Percentiles rank a stretch among this genome's conserved stretches.
Evolutionary conservation across 208 protist genomes (phyloP).

Genomic region (Zelonia costaricensis): DNA sequence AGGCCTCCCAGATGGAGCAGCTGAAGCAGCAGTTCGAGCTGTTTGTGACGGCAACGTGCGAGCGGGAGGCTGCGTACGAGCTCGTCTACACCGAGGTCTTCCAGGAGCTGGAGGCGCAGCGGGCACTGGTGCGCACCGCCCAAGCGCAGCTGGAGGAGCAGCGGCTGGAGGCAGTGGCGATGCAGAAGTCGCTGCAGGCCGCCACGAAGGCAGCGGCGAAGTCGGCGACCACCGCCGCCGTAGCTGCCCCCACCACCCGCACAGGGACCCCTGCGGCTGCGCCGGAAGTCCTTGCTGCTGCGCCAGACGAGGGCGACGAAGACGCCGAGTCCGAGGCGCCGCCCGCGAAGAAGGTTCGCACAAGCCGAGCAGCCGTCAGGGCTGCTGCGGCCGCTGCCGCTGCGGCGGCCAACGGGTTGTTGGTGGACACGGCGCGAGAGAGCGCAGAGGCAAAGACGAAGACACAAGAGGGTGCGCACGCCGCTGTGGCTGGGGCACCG

Average conservation of each 20-base stretch:
- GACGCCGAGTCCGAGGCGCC: not conserved
- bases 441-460: no score
- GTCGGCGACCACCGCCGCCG: not conserved
- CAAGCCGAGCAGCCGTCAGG: not conserved
- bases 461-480: not conserved
- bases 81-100: slow-evolving; percentile 45
- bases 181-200: slow-evolving; percentile 12
- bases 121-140: slow-evolving; percentile 28
- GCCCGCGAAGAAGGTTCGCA: slow-evolving; percentile 6
- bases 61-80: slow-evolving; percentile 75
- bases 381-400: not conserved
- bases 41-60: slow-evolving; percentile 60
- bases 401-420: not conserved
- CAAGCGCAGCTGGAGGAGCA: slow-evolving; percentile 41
- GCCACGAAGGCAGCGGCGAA: not conserved
- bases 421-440: not conserved
- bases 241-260: not conserved
- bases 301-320: not conserved
- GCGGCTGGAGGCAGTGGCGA: slow-evolving; percentile 15
- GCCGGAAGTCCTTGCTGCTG: no score
- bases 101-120: slow-evolving; percentile 52
- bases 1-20: slow-evolving; percentile 23
- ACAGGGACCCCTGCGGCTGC: not conserved
- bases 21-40: slow-evolving; percentile 63
- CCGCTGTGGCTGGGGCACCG: not conserved